Evolutionary conservation across 2,329 filamentous ascomycete species (phyloP), one percentile per base, ranked within the genome.

Genomic region (Aspergillus tubingensis): DNA sequence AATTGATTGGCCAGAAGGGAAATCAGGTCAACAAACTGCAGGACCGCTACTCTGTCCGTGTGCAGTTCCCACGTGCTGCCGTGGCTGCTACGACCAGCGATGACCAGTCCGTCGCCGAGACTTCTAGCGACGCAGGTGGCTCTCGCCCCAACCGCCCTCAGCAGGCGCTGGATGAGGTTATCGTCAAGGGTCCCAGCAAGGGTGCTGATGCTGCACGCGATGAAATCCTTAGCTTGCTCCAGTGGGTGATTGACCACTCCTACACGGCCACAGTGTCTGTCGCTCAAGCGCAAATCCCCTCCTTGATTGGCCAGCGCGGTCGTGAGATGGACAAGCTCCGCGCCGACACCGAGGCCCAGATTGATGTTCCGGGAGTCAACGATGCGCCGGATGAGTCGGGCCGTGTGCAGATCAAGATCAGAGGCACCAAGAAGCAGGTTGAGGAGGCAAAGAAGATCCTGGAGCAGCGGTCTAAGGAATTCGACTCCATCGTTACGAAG

Each of bases 171-270:
- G 92, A 99, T 71, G 94, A 98, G 77, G 93, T 99, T 55, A 86
- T 92, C 61, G 86, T 99, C 65, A 91, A 92, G 68, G 95, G 95
- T 19, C 92, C 94, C 39, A 96, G 91, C 82, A 93, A 90, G 80
- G 95, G 94, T 57, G 95, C 93, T 7, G 93, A 98, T 73, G 88
- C 91, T 70, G 93, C 94, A 56, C 89, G 93, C 54, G 92, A 96
- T 56, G 95, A 99, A 80, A 88, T 99, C 27, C 86, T 94, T 65
- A 93, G 89, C 63, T 83, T 98, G 53, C 84, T 95, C 71, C 91
- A 96, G 76, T 99, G 93, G 77, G 85, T 94, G 49, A 88, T 91
- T 76, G 94, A 98, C 73, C 93, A 93, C 74, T 95, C 92, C 0
- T 85, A 90, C 76, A 89, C 85, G 21, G 91, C 89, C 15, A 89